A percentile compares a stretch with the other conserved stretches of the same genome.
phyloP scores from a whole-genome alignment of 352 stramenopile genomes.

The Phytophthora capsici region DNA sequence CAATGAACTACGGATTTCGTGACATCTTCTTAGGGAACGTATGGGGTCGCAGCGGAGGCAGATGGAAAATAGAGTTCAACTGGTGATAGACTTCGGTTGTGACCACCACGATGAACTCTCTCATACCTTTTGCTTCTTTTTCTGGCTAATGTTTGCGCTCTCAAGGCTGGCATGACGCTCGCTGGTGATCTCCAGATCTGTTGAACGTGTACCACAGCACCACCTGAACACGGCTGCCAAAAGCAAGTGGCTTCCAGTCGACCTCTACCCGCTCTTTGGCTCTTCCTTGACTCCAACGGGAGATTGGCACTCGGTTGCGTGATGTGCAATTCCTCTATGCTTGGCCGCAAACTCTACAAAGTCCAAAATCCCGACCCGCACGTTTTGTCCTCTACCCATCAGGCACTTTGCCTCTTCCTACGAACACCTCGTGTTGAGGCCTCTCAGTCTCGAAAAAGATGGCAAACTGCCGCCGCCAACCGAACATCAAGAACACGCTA shows the following conservation, averaged over 20 bases:
- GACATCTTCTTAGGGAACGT: slow-evolving; percentile 17
- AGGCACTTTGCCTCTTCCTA: slow-evolving; percentile 1
- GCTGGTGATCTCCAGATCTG: slow-evolving; percentile 18
- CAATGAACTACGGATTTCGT: not conserved
- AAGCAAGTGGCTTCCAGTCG: not conserved
- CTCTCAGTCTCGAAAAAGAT: slow-evolving; percentile 30
- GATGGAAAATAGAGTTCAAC: slow-evolving; percentile 18
- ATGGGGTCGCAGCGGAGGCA: slow-evolving; percentile 6
- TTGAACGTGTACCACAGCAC: not conserved
- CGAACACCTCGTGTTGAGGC: not conserved
- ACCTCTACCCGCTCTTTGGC: slow-evolving; percentile 10
- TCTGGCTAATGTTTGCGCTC: not conserved
- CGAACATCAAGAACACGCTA: slow-evolving; percentile 20
- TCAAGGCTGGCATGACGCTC: slow-evolving; percentile 5
- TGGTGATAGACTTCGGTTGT: not conserved
- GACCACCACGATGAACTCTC: no score
- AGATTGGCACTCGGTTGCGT: slow-evolving; percentile 9
- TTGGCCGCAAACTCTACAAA: not conserved
- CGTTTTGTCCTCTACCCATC: slow-evolving; percentile 9
- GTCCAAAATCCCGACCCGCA: not conserved
- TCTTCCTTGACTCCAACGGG: slow-evolving; percentile 7
- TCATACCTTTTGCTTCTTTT: not conserved
- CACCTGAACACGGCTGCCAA: slow-evolving; percentile 12
- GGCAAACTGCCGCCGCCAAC: slow-evolving; percentile 28
- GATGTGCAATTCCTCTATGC: not conserved